Conservation (phyloP, 2,329 filamentous ascomycete genomes). For the Claviceps quebecensis region DNA sequence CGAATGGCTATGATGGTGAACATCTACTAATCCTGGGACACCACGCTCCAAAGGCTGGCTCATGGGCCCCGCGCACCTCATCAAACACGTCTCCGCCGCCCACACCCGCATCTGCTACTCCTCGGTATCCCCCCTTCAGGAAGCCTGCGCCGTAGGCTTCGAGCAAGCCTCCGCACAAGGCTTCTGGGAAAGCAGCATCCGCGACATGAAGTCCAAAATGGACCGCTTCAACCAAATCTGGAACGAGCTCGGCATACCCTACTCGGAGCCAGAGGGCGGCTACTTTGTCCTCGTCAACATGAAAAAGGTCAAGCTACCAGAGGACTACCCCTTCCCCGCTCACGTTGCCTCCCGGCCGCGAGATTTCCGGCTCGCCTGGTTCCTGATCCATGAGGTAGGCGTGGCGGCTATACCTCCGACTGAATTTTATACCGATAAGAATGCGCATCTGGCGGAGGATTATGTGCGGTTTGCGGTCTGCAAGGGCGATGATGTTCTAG, state of each 20-base stretch:
- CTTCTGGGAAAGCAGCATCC: slow-evolving; percentile 77
- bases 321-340: slow-evolving; percentile 73
- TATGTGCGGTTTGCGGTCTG: slow-evolving; percentile 94
- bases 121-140: slow-evolving; percentile 83
- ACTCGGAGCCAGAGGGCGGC: slow-evolving; percentile 86
- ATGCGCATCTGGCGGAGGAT: slow-evolving; percentile 76
- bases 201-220: slow-evolving; percentile 84
- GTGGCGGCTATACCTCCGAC: slow-evolving; percentile 93
- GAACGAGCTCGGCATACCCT: slow-evolving; percentile 61
- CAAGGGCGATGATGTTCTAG: slow-evolving; percentile 78
- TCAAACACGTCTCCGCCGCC: slow-evolving; percentile 82
- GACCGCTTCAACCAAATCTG: slow-evolving; percentile 73
- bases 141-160: slow-evolving; percentile 86
- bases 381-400: slow-evolving; percentile 89
- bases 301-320: slow-evolving; percentile 70
- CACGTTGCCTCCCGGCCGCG: slow-evolving; percentile 76
- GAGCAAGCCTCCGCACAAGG: slow-evolving; percentile 72
- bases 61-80: slow-evolving; percentile 75
- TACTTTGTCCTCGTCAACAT: slow-evolving; percentile 97
- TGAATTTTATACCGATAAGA: slow-evolving; percentile 84
- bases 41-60: slow-evolving; percentile 50
- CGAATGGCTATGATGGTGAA: no score
- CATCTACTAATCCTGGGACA: no score
- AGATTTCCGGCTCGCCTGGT: slow-evolving; percentile 93
- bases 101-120: slow-evolving; percentile 96